These are phyloP conservation scores for Plectosphaerella cucumerina DNA, from an alignment of 2,329 filamentous ascomycete species.

Conservation along the genomic window DNA sequence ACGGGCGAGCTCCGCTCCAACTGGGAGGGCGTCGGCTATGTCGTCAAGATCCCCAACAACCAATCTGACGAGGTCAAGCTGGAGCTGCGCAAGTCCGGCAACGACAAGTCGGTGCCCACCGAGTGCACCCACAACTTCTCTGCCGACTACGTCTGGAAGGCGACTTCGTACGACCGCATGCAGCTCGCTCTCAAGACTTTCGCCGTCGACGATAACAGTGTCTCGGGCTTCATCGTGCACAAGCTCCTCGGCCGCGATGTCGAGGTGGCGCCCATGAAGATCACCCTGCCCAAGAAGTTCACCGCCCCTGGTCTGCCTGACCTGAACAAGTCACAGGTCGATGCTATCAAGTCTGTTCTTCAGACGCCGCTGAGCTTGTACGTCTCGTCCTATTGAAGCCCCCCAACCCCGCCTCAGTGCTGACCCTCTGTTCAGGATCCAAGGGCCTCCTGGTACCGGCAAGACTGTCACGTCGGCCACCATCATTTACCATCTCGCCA, in stretches of 20 bases:
- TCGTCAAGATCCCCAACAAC: constrained; percentile 99
- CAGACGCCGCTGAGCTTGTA: constrained; percentile 83
- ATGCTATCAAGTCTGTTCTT: constrained; percentile 90
- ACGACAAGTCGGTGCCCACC: constrained; percentile 92
- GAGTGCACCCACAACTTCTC: constrained; percentile 98
- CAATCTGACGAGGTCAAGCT: constrained; percentile 97
- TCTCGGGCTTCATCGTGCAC: constrained; percentile 98
- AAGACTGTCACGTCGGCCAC: constrained; percentile 99
- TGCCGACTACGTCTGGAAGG: constrained; percentile 99
- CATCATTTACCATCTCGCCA: constrained; percentile 96
- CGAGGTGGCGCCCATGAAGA: constrained; percentile 91
- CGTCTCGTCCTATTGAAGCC: background rate
- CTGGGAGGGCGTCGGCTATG: constrained; percentile 98
- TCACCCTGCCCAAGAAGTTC: constrained; percentile 92
- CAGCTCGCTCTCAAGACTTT: constrained; percentile 99
- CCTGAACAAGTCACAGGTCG: constrained; percentile 92
- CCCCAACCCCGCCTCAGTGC: background rate
- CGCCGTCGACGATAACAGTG: constrained; percentile 94
- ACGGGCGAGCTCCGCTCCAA: constrained; percentile 86
- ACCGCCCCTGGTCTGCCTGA: constrained; percentile 92
- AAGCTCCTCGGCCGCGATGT: constrained; percentile 94
- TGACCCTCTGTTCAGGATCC: constrained; percentile 51
- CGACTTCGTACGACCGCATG: constrained; percentile 98
- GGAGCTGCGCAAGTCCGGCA: constrained; percentile 88
- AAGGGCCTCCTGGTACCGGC: constrained; percentile 93